Conservation (phyloP, 352 stramenopile genomes). For the Phytophthora cajani region DNA sequence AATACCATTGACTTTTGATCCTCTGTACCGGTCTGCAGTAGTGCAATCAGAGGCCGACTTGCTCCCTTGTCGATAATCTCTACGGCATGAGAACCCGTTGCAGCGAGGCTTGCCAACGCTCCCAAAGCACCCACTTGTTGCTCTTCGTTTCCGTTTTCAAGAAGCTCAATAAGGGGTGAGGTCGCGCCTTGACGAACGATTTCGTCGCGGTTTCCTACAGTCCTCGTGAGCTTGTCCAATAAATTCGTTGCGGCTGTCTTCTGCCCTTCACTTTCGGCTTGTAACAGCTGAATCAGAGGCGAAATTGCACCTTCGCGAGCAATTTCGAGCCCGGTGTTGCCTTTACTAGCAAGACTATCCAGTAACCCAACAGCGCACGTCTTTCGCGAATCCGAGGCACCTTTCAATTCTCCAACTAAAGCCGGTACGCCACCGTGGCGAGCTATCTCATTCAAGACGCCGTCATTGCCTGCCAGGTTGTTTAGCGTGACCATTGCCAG, state of each 20-base stretch:
- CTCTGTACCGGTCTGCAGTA: neutral
- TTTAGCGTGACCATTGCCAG: neutral
- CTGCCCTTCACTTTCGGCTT: neutral
- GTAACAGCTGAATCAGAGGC: neutral
- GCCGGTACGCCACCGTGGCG: neutral
- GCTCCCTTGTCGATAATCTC: neutral
- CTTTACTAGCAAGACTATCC: neutral
- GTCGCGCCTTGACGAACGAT: neutral
- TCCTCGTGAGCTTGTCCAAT: neutral
- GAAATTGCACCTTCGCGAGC: neutral
- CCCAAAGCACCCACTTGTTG: neutral
- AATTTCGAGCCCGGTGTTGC: neutral
- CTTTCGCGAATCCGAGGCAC: neutral
- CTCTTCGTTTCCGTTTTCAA: neutral
- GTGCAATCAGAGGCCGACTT: neutral
- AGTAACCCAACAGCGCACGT: neutral
- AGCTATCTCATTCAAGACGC: neutral
- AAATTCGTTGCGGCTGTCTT: neutral
- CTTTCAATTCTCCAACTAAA: neutral
- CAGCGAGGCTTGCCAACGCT: neutral
- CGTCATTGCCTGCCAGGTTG: neutral
- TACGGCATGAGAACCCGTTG: neutral
- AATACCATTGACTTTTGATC: neutral
- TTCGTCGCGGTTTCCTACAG: neutral
- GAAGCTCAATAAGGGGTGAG: neutral